Evolutionary conservation across 148 eudicot genomes (phyloP).

Genomic region (Hydrangea macrophylla): DNA sequence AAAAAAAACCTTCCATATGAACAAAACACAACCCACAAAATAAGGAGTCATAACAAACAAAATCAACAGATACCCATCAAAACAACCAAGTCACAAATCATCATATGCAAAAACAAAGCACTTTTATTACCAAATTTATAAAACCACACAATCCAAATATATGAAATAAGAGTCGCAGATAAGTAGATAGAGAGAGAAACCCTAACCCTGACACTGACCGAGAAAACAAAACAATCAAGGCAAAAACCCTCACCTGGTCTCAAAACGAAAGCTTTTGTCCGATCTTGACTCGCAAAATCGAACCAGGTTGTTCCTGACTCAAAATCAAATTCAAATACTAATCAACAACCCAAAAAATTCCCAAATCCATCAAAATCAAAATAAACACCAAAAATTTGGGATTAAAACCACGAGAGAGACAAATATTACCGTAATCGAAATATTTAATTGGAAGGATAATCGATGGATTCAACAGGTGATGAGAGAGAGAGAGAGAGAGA

Average conservation of each 20-base stretch:
- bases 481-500: neutral
- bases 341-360: neutral
- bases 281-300: constrained; percentile 6
- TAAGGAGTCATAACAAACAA: too few relatives aligned
- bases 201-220: too few relatives aligned
- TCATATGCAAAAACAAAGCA: too few relatives aligned
- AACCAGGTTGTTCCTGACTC: neutral
- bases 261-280: neutral
- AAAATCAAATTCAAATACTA: neutral
- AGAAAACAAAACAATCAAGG: too few relatives aligned
- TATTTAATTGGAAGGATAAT: neutral
- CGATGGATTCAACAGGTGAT: neutral
- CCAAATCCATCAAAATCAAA: neutral
- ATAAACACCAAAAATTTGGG: neutral
- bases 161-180: too few relatives aligned
- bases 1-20: too few relatives aligned
- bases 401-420: neutral
- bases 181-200: too few relatives aligned
- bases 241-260: neutral
- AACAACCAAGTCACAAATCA: too few relatives aligned
- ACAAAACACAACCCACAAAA: too few relatives aligned
- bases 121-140: too few relatives aligned
- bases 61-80: too few relatives aligned
- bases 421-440: neutral
- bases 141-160: too few relatives aligned